Base-by-base conservation (phyloP, 129 eudicot species). In the Escallonia rubra region DNA sequence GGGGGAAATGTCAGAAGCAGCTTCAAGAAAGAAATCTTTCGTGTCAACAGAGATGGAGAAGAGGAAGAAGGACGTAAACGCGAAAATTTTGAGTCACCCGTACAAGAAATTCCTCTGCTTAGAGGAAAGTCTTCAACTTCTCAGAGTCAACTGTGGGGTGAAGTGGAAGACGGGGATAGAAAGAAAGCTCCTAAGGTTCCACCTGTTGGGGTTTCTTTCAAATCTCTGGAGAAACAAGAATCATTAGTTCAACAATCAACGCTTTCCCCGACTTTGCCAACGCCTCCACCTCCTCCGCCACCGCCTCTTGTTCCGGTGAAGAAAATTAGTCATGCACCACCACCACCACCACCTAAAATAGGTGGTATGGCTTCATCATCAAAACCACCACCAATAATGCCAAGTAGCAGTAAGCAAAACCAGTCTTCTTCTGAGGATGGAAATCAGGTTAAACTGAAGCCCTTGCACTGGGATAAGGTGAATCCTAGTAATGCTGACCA, bases 401-500 rank as follows among this genome's bases (percentile, higher is more conserved):
- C 73, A 61, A 63, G n/a, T 60, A 62, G 59, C 13, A 61, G 13
- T 44, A 62, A 41, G 45, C 57, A 64, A 2, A 72, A 44, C 43
- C 48, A 46, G n/a, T 34, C 86, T 60, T 58, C 76, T 34, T 48
- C 70, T 4, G 66, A 59, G 69, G 79, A 66, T 49, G 74, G 69
- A 49, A 43, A 65, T 47, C 87, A 80, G 73, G 93, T 86, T 76
- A 93, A 89, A 75, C 73, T 89, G 39, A 89, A 89, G 79, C 92
- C 99, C 13, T 53, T 89, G 78, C 99, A 87, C 68, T 93, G 99
- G 99, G 99, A 93, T 59, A 93, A 89, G 76, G 90, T 93, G 83
- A 93, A 89, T 46, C 57, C 87, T 54, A 76, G 86, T 45, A 76
- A 89, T 47, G 84, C 63, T 11, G 80, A 81, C 42, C 96, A 89